Evolutionary conservation across 805 yeast species (phyloP).

Genomic region (Wickerhamiella galacta): DNA sequence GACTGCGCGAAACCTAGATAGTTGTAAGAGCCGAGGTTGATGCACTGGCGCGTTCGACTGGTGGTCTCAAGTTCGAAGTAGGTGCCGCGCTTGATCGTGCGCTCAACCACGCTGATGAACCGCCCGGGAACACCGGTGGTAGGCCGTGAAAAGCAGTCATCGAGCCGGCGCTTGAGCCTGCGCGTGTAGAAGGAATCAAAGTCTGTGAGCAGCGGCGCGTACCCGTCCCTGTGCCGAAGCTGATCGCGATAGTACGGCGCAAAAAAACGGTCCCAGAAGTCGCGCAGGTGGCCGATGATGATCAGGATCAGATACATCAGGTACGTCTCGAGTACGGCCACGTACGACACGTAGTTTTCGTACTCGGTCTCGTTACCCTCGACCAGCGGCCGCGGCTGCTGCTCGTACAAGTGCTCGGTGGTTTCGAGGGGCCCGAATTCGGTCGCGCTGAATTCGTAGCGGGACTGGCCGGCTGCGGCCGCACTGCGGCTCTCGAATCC

Average conservation of each 20-base stretch:
- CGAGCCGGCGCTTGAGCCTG: slow-evolving; percentile 76
- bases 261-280: slow-evolving; percentile 66
- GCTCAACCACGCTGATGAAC: slow-evolving; percentile 62
- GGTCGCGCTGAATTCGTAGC: too few species aligned
- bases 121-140: slow-evolving; percentile 98
- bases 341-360: slow-evolving; percentile 79
- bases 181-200: slow-evolving; percentile 90
- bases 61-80: slow-evolving; percentile 54
- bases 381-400: slow-evolving; percentile 27
- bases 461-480: too few species aligned
- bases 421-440: slow-evolving; percentile 64
- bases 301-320: slow-evolving; percentile 70
- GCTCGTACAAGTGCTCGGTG: slow-evolving; percentile 44
- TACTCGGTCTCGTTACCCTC: slow-evolving; percentile 29
- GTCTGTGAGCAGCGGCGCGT: slow-evolving; percentile 90
- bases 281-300: slow-evolving; percentile 78
- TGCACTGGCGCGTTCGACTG: slow-evolving; percentile 59
- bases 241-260: slow-evolving; percentile 48
- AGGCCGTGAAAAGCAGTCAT: slow-evolving; percentile 90
- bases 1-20: slow-evolving; percentile 96
- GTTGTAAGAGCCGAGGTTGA: slow-evolving; percentile 81
- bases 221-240: slow-evolving; percentile 64
- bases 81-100: slow-evolving; percentile 32
- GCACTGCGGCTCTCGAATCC: too few species aligned
- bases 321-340: slow-evolving; percentile 65